Evolutionary conservation across 441 rosid species (phyloP), one percentile per base, ranked within the genome.

Genomic region (Pelargonium myrrhifolium): DNA sequence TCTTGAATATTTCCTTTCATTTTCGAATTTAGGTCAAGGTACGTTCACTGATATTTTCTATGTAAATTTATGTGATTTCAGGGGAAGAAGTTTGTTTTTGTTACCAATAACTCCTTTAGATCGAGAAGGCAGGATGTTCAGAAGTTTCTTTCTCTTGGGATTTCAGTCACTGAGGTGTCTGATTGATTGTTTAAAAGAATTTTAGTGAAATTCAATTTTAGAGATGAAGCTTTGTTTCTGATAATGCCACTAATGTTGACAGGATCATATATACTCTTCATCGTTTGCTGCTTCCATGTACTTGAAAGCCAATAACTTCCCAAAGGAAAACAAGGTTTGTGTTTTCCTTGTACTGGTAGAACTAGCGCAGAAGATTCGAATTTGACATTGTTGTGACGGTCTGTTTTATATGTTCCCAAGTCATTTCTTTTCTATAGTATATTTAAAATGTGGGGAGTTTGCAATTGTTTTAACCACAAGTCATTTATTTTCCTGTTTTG

Each of bases 231-330:
- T 40, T 15, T 60, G 7, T 58, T 6, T 9, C 21, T 17, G 35
- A 3, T 6, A 11, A 73, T 6, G 17, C 62, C 42, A 8, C 31
- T 28, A 28, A 5, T 15, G 22, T 67, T 35, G 53, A 26, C 73
- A 93, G 97, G 93, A 93, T 76, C 97, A 93, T 79, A 91, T 93
- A 49, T 86, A 89, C 72, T 86, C 96, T 5, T 93, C 99, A 1
- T 90, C 97, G 7, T 93, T 89, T 67, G 96, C 96, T 1, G 95
- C 96, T 12, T 96, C 96, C 60, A 89, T 87, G 96, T 91, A 83
- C 79, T 80, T 93, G 78, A 90, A 88, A 69, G 71, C 11, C 12
- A 9, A 45, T 45, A 45, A 45, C 51, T 45, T 45, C 51, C 51
- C 51, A 11, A 45, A 45, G 14, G 51, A 45, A 12, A 45, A 45